Evolutionary conservation across 2,329 filamentous ascomycete genomes (phyloP).

Genomic region (Neobulgaria alba): DNA sequence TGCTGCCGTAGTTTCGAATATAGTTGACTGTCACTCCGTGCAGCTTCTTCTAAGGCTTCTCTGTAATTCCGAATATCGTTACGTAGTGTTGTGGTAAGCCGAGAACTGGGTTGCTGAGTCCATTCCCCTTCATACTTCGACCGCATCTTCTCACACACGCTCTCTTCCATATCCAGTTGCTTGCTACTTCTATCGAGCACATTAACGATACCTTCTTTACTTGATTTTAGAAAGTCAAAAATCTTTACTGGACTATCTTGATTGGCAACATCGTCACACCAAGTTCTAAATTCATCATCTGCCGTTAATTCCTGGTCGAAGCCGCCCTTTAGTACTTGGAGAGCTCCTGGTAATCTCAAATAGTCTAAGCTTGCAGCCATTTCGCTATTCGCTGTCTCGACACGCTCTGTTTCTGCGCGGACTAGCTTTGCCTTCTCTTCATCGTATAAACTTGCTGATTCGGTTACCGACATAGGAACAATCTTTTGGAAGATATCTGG

Average conservation of each 20-base stretch:
- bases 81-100: slow-evolving; percentile 78
- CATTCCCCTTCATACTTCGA: slow-evolving; percentile 94
- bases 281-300: slow-evolving; percentile 84
- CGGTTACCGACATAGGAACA: slow-evolving; percentile 89
- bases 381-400: slow-evolving; percentile 86
- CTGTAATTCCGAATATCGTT: slow-evolving; percentile 82
- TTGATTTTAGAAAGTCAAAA: slow-evolving; percentile 69
- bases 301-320: slow-evolving; percentile 82
- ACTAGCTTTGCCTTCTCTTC: slow-evolving; percentile 97
- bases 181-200: slow-evolving; percentile 74
- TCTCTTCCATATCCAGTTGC: slow-evolving; percentile 93
- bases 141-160: slow-evolving; percentile 97
- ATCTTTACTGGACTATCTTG: slow-evolving; percentile 72
- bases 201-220: slow-evolving; percentile 66
- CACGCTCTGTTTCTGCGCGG: slow-evolving; percentile 85
- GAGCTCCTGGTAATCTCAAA: slow-evolving; percentile 75
- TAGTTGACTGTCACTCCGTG: slow-evolving; percentile 75
- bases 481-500: slow-evolving; percentile 97
- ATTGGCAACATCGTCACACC: slow-evolving; percentile 87
- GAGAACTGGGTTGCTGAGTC: slow-evolving; percentile 92
- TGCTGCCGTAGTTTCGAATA: slow-evolving; percentile 78
- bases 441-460: slow-evolving; percentile 93
- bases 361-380: slow-evolving; percentile 96
- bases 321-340: slow-evolving; percentile 87
- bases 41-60: slow-evolving; percentile 82